Percentiles rank a stretch among this genome's conserved stretches.
These are phyloP conservation scores for Mastigamoeba balamuthi DNA, from an alignment of 78 protist species.

Conservation along the genomic window DNA sequence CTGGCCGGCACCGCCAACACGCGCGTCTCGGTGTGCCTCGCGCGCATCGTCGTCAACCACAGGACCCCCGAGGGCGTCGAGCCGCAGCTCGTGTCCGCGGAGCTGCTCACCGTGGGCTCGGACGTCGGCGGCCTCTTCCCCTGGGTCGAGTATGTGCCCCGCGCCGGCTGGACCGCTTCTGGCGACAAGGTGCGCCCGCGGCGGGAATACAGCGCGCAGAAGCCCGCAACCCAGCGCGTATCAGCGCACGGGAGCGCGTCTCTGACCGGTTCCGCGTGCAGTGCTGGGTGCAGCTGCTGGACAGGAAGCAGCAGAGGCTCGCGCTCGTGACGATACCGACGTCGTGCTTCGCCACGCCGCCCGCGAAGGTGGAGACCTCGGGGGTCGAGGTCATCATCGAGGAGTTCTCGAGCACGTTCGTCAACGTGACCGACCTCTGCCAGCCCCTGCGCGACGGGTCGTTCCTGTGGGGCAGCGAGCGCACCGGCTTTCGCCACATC, in stretches of 20 bases:
- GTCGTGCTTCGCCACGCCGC: neutral
- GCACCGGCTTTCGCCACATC: constrained; percentile 29
- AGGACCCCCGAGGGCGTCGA: too few species aligned
- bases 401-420: constrained; percentile 4
- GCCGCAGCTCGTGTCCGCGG: too few species aligned
- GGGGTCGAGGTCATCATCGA: neutral
- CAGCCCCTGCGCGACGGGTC: neutral
- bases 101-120: too few species aligned
- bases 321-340: constrained; percentile 12
- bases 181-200: neutral
- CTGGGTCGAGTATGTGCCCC: constrained; percentile 32
- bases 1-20: constrained; percentile 27
- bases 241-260: too few species aligned
- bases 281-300: constrained; percentile 9
- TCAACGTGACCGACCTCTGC: constrained; percentile 9
- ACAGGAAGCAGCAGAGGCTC: constrained; percentile 29
- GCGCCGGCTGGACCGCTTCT: constrained; percentile 25
- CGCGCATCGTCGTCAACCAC: neutral
- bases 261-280: neutral
- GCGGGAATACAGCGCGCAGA: too few species aligned
- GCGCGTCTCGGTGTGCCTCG: neutral
- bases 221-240: too few species aligned
- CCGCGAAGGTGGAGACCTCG: too few species aligned
- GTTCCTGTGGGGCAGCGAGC: constrained; percentile 24
- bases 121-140: too few species aligned